A percentile compares a stretch with the other conserved stretches of the same genome.
Conservation (phyloP, 2,329 filamentous ascomycete species). For the Stachybotrys echinatus region DNA sequence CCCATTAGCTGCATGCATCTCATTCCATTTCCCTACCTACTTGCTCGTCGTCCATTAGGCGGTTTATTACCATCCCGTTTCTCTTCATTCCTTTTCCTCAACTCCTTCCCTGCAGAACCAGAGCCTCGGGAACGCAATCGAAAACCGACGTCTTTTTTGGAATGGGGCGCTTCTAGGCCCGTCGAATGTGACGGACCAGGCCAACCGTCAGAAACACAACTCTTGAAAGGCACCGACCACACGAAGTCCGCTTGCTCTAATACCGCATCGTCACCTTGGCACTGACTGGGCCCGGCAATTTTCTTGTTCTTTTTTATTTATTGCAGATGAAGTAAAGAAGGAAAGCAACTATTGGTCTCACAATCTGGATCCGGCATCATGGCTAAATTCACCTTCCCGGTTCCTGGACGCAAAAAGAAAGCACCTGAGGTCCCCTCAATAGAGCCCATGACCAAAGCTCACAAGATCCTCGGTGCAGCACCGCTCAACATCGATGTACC, state of each 20-base stretch:
- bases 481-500: constrained; percentile 36
- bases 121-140: background rate
- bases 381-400: constrained; percentile 43
- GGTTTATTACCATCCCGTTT: background rate
- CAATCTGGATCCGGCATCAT: constrained; percentile 14
- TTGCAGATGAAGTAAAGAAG: background rate
- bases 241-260: too few species aligned
- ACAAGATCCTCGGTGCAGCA: constrained; percentile 43
- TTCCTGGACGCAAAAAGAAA: constrained; percentile 42
- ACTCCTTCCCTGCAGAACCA: background rate
- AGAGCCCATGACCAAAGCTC: constrained; percentile 44
- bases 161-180: background rate
- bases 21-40: background rate
- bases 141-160: background rate
- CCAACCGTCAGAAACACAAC: too few species aligned
- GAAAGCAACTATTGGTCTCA: background rate
- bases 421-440: constrained; percentile 19
- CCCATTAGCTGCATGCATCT: background rate
- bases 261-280: too few species aligned
- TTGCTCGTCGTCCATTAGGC: background rate
- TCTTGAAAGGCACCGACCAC: too few species aligned
- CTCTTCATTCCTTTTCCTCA: constrained; percentile 2
- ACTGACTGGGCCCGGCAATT: too few species aligned
- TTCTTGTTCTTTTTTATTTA: too few species aligned
- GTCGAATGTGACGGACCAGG: background rate